A percentile compares a stretch with the other conserved stretches of the same genome.
These are phyloP conservation scores for Suhomyces emberorum DNA, from an alignment of 805 yeast species.

Conservation along the genomic window DNA sequence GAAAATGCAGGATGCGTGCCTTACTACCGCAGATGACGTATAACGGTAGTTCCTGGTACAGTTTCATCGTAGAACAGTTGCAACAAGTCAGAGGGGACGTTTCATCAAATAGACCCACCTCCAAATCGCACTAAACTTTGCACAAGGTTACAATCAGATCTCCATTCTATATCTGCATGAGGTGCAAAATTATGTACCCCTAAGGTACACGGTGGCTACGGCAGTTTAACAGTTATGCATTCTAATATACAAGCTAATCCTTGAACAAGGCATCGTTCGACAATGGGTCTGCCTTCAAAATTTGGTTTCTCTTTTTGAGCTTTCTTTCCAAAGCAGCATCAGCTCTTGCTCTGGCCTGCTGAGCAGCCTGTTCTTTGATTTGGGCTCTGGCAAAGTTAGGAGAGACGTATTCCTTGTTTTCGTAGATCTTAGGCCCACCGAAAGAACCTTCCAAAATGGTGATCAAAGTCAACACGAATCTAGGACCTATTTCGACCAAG, in stretches of 20 bases:
- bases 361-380: constrained; percentile 73
- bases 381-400: constrained; percentile 96
- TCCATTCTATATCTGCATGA: too few species aligned
- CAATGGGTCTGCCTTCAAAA: constrained; percentile 76
- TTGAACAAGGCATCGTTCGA: constrained; percentile 74
- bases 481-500: constrained; percentile 93
- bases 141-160: too few species aligned
- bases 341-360: constrained; percentile 70
- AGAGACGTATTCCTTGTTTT: constrained; percentile 93
- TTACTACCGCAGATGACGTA: too few species aligned
- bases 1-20: too few species aligned
- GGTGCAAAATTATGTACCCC: too few species aligned
- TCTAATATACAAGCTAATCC: constrained; percentile 19
- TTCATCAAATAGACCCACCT: too few species aligned
- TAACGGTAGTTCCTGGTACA: too few species aligned
- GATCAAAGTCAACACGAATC: constrained; percentile 89
- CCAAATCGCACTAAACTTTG: too few species aligned
- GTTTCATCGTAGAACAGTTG: too few species aligned
- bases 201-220: too few species aligned
- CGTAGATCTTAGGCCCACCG: constrained; percentile 96
- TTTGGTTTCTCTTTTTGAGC: constrained; percentile 69
- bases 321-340: constrained; percentile 77
- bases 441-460: constrained; percentile 94
- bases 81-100: too few species aligned
- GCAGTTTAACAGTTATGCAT: too few species aligned